Evolutionary conservation across 2,329 filamentous ascomycete species (phyloP), one percentile per base, ranked within the genome.

Genomic region (Exophiala oligosperma): DNA sequence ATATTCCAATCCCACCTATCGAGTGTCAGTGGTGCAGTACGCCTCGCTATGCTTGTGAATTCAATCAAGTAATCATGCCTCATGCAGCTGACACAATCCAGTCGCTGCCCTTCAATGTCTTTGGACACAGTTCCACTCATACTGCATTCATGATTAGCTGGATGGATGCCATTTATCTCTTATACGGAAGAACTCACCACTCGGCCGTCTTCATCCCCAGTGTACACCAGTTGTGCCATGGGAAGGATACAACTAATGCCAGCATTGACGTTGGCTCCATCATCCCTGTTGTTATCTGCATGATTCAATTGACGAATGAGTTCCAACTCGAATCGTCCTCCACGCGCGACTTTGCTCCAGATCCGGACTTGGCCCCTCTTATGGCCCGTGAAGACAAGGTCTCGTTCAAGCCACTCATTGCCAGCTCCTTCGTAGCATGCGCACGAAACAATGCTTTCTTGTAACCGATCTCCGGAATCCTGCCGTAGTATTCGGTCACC

Each of bases 361-460:
- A 90, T 85, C 68, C 96, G 96, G 35, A 96, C 92, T 12, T 92
- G 81, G 0, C 94, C 94, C 52, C 87, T 81, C 63, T 84, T 81
- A 71, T 97, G 94, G 0, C 94, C 94, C 0, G 93, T 97, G 64
- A 99, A 92, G 38, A 97, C 78, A 44, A 99, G 79, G 60, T 88
- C 87, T 54, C 88, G 87, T 74, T 95, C 91, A 2, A 96, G 80
- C 91, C 92, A 97, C 74, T 97, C 94, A 66, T 92, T 94, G 1
- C 88, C 89, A 0, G 86, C 83, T 0, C 93, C 93, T 72, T 97
- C 92, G 74, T 97, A 97, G 72, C 96, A 96, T 2, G 92, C 90
- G 63, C 92, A 94, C 1, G 88, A 86, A 49, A 90, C 81, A 2
- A 97, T 86, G 35, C 82, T 86, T 69, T 97, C 93, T 24, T 93